Evolutionary conservation across 73 alveolate genomes (phyloP), one percentile per base, ranked within the genome.

Genomic region (Urostyla sp.): DNA sequence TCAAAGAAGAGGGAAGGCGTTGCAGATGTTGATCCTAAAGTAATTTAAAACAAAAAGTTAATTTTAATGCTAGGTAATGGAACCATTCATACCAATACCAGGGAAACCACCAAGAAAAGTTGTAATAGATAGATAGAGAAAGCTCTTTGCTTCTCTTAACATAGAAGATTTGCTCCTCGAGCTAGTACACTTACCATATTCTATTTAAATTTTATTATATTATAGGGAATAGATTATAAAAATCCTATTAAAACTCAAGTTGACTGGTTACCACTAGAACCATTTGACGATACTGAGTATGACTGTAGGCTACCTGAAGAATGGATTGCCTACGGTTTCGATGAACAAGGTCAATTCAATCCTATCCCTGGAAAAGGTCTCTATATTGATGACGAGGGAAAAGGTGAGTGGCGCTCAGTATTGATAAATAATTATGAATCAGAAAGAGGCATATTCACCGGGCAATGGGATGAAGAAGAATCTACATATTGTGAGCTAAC

Each of bases 231-330:
- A 50, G 98, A 95, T 46, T 93, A 95, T 84, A 77, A 91, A 35
- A 69, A 85, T 36, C 90, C 93, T 0, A 61, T 36, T 61, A 90
- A 85, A 61, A 94, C 96, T 54, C 88, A 79, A 67, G 98, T 84
- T 52, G 97, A 95, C 60, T 95, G 99, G 99, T 94, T 98, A 6
- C 98, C 98, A 30, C 89, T 98, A 56, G 99, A 97, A 58, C 98
- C 97, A 46, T 98, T 98, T 87, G 99, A 98, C 85, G 99, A 98
- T 88, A 91, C 97, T 48, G 99, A 95, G 44, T 98, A 89, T 59
- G 99, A 98, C 91, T 96, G 95, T 48, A 95, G 98, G 51, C 94
- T 98, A 21, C 98, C 99, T 24, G 97, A 95, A 53, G 99, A 98
- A 87, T 98, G 99, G 99, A 87, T 93, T 63, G 90, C 66, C 44